These are phyloP conservation scores for Calocera cornea DNA, from an alignment of 768 basidiomycete genomes.

Conservation along the genomic window DNA sequence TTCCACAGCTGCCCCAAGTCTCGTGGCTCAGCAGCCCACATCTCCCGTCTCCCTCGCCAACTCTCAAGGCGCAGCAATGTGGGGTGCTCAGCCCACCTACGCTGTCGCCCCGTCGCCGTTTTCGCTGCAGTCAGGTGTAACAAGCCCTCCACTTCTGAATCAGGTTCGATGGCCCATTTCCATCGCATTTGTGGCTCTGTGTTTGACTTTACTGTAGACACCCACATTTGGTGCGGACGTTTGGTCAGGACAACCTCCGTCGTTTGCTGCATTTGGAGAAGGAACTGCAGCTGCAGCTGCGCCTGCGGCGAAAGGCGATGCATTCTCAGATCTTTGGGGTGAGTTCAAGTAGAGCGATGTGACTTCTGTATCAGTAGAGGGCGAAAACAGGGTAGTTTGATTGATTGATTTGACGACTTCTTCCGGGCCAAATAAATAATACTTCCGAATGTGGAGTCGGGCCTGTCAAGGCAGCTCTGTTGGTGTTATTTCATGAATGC, in stretches of 20 bases:
- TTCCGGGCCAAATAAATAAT: not conserved
- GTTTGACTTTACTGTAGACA: constrained; percentile 14
- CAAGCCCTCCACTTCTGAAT: constrained; percentile 19
- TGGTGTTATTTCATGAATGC: not conserved
- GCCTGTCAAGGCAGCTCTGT: not conserved
- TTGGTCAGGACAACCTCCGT: not conserved
- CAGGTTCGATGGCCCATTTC: constrained; percentile 10
- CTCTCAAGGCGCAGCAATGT: constrained; percentile 38
- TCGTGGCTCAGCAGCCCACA: constrained; percentile 16
- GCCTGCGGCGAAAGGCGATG: constrained; percentile 54
- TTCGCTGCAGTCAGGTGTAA: constrained; percentile 45
- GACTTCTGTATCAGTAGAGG: not conserved
- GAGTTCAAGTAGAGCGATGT: constrained; percentile 46
- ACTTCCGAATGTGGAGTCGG: not conserved
- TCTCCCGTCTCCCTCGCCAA: constrained; percentile 22
- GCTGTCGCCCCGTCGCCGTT: not conserved
- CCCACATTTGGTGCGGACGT: constrained; percentile 10
- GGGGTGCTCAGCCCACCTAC: constrained; percentile 37
- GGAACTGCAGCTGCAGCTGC: constrained; percentile 22
- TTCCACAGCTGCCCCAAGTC: constrained; percentile 21
- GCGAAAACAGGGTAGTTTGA: not conserved
- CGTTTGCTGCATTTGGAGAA: constrained; percentile 25
- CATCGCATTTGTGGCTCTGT: no score
- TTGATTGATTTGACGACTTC: not conserved
- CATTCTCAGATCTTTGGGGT: constrained; percentile 74